phyloP scores from a whole-genome alignment of 1,139 yeast species.

The Torulaspora globosa region DNA sequence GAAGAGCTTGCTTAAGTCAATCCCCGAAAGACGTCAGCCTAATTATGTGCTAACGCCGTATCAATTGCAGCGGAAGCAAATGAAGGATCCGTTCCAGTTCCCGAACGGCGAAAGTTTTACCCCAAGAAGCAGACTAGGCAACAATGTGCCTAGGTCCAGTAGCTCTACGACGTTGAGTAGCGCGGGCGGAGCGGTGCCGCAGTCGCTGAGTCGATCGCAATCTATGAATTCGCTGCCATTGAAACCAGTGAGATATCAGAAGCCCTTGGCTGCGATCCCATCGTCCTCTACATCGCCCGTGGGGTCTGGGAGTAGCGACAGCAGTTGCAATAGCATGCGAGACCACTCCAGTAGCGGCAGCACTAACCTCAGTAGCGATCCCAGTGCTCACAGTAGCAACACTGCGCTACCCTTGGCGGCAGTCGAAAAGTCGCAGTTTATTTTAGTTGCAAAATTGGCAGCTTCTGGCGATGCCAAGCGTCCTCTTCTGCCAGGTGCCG shows the following conservation, averaged over 20 bases:
- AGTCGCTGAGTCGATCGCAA: slow-evolving; percentile 9
- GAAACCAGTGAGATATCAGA: background rate
- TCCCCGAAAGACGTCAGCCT: slow-evolving; percentile 11
- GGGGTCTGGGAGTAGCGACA: slow-evolving; percentile 9
- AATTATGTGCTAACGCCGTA: slow-evolving; percentile 25
- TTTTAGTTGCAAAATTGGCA: background rate
- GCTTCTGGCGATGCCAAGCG: no score
- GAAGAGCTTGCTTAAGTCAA: slow-evolving; percentile 9
- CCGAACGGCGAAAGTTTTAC: slow-evolving; percentile 37
- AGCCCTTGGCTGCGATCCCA: background rate
- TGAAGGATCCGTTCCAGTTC: slow-evolving; percentile 31
- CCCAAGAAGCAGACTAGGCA: slow-evolving; percentile 23
- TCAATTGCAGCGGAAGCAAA: slow-evolving; percentile 30
- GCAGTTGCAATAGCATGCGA: slow-evolving; percentile 14
- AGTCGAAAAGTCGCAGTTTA: background rate
- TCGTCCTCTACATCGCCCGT: slow-evolving; percentile 5
- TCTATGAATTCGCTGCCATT: slow-evolving; percentile 11
- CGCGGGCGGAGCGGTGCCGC: background rate
- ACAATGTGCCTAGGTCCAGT: slow-evolving; percentile 10
- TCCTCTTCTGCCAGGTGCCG: no score
- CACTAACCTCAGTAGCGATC: slow-evolving; percentile 10
- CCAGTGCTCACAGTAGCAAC: slow-evolving; percentile 11
- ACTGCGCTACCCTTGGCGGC: slow-evolving; percentile 4
- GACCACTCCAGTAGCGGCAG: slow-evolving; percentile 12
- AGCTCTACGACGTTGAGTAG: slow-evolving; percentile 9